phyloP scores from a whole-genome alignment of 352 stramenopile genomes.

The Globisporangium canariense region DNA sequence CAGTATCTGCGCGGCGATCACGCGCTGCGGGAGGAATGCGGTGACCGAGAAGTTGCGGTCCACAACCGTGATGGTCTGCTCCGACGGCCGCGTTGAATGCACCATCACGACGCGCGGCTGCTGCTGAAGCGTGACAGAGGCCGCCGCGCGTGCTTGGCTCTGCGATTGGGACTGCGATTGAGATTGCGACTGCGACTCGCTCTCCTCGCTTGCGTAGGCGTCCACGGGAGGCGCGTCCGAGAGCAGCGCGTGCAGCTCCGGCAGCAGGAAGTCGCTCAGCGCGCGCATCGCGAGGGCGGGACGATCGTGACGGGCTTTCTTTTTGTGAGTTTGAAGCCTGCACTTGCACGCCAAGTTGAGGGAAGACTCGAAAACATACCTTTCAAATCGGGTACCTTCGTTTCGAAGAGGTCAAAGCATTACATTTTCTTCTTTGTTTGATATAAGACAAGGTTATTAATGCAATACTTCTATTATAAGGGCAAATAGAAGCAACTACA shows the following conservation, averaged over 20 bases:
- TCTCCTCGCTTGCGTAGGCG: conserved; percentile 48
- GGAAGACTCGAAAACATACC: neutral
- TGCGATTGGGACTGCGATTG: conserved; percentile 11
- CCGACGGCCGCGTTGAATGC: conserved; percentile 32
- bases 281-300: conserved; percentile 18
- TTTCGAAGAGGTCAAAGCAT: neutral
- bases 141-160: conserved; percentile 18
- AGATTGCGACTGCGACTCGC: conserved; percentile 37
- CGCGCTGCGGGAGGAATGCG: conserved; percentile 39
- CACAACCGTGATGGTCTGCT: conserved; percentile 44
- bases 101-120: conserved; percentile 47
- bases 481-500: neutral
- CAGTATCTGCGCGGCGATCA: conserved; percentile 18
- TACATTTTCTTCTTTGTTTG: too few relatives aligned
- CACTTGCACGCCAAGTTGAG: neutral
- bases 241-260: conserved; percentile 53
- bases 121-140: neutral
- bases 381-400: neutral
- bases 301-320: too few relatives aligned
- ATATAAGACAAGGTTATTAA: too few relatives aligned
- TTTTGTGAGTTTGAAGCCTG: neutral
- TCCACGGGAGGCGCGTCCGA: conserved; percentile 27
- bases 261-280: conserved; percentile 50
- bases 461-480: too few relatives aligned
- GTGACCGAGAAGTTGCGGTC: conserved; percentile 45